phyloP scores from a whole-genome alignment of 306 rosid species.

The Medicago ruthenica region DNA sequence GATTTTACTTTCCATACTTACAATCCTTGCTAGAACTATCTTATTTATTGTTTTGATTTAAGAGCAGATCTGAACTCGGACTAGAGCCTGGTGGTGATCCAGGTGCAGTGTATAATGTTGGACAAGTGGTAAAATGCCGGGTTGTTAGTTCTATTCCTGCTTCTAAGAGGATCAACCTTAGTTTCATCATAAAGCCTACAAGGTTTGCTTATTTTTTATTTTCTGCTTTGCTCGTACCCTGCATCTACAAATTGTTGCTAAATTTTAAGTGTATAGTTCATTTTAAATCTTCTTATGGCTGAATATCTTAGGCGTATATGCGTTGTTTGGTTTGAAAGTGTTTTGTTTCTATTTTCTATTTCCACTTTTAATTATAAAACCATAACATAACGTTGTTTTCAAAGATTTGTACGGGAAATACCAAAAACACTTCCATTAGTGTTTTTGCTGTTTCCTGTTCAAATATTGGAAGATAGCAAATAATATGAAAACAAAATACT shows the following conservation, averaged over 20 bases:
- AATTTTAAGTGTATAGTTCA: slow-evolving; percentile 10
- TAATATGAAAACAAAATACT: neutral
- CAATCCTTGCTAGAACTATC: slow-evolving; percentile 1
- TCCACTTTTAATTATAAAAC: neutral
- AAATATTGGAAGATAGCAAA: neutral
- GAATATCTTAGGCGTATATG: slow-evolving; percentile 1
- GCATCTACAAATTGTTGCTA: slow-evolving; percentile 10
- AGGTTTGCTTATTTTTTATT: slow-evolving; percentile 58
- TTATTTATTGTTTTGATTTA: slow-evolving; percentile 44
- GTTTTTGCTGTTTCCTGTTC: slow-evolving; percentile 1
- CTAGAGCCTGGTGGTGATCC: slow-evolving; percentile 85
- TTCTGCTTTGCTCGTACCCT: slow-evolving; percentile 20
- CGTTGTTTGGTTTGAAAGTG: neutral
- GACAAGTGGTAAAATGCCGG: slow-evolving; percentile 93
- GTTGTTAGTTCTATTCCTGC: slow-evolving; percentile 65
- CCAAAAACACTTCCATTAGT: neutral
- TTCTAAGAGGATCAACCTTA: slow-evolving; percentile 84
- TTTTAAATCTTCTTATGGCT: neutral
- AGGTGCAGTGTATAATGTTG: slow-evolving; percentile 72
- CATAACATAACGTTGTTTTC: neutral
- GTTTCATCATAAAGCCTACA: slow-evolving; percentile 79
- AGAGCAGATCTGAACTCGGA: slow-evolving; percentile 86
- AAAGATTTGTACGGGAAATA: neutral
- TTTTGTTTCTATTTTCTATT: neutral
- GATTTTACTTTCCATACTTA: slow-evolving; percentile 5